Base-by-base conservation (phyloP, 345 rosid genomes). In the Hirschfeldia incana region DNA sequence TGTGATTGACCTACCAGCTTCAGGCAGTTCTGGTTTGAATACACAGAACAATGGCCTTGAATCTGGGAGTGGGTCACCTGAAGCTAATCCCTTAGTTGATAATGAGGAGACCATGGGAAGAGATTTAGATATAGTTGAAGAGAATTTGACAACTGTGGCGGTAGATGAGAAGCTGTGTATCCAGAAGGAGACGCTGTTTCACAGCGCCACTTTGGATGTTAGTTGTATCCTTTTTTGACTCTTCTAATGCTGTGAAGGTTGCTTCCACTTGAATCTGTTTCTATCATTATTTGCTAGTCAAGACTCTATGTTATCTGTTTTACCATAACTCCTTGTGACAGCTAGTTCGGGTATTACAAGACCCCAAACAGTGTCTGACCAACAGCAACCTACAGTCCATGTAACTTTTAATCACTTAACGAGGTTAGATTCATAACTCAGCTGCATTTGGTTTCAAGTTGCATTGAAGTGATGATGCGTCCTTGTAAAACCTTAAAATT, bases 371-470 rank as follows among this genome's bases (percentile, higher is more conserved):
- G 70, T 86, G 36, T 71, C 33, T 75, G 90, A 87, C 42, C 86
- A 84, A 53, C 73, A 88, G 75, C 91, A 88, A 72, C 89, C 99
- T 77, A 87, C 89, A 12, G 90, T 96, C 39, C 92, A 79, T 84
- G 89, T 96, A 79, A 60, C 75, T 7, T 92, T 86, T 85, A 88
- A 85, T 75, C 83, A 80, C 57, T 86, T 93, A 77, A 85, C 97
- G 63, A 93, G 98, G 98, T 96, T 79, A 69, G 77, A 57, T 66
- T 42, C 51, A 1, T 39, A 57, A 32, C 68, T 64, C 67, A 21
- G 37, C 32, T 51, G 34, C 75, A 36, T 51, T 10, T 69, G 32
- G 5, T 49, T 36, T 12, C 44, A 36, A 74, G 75, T 65, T 51
- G 57, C 57, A 51, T 21, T 21, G 21, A 21, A 21, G 21, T 21